These are phyloP conservation scores for Reticulascus tulasneorum DNA, from an alignment of 2,329 filamentous ascomycete genomes.

Conservation along the genomic window DNA sequence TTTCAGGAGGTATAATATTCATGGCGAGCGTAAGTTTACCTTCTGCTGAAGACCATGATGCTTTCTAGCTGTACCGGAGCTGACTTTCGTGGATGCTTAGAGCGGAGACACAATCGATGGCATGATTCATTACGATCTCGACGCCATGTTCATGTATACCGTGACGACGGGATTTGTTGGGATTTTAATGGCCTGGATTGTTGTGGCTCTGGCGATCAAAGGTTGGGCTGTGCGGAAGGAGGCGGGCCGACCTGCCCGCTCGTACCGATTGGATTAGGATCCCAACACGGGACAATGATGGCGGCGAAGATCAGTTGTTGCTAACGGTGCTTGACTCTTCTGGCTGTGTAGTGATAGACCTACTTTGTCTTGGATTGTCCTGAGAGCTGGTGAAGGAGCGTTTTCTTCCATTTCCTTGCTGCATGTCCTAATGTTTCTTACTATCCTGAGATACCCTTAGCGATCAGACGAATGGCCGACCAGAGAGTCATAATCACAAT, in stretches of 20 bases:
- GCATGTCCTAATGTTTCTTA: no score
- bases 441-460: constrained; percentile 7
- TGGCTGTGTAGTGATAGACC: no score
- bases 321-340: no score
- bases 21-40: constrained; percentile 74
- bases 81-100: constrained; percentile 29
- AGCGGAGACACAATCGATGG: constrained; percentile 70
- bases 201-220: constrained; percentile 76
- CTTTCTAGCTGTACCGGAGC: not conserved
- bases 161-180: constrained; percentile 80
- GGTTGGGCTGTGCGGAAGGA: constrained; percentile 69
- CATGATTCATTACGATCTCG: constrained; percentile 73
- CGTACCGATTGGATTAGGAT: not conserved
- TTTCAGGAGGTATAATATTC: constrained; percentile 84
- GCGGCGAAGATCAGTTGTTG: no score
- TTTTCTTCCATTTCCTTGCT: constrained; percentile 1
- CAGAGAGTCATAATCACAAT: no score
- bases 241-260: constrained; percentile 14
- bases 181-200: constrained; percentile 80
- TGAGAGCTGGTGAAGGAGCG: no score
- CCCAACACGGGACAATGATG: no score
- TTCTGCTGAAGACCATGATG: not conserved
- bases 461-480: no score
- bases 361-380: no score
- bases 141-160: constrained; percentile 93